Evolutionary conservation across 352 stramenopile species (phyloP).

Genomic region (Globisporangium paroecandrum): DNA sequence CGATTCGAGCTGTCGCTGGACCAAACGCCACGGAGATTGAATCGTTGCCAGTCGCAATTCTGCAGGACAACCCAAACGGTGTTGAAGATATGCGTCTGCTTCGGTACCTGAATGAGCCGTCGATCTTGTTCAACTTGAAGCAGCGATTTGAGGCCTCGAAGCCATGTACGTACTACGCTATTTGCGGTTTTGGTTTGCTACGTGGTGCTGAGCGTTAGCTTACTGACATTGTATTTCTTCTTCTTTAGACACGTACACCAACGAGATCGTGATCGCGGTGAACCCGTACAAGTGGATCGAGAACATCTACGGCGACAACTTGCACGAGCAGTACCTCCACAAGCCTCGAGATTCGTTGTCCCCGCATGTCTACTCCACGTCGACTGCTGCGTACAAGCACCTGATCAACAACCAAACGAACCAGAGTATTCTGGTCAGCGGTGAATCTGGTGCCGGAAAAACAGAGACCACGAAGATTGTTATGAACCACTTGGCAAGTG

Average conservation of each 20-base stretch:
- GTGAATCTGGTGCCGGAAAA: constrained; percentile 89
- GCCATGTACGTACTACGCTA: constrained; percentile 66
- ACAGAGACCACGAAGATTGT: constrained; percentile 97
- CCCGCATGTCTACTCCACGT: constrained; percentile 87
- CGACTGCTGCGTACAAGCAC: constrained; percentile 83
- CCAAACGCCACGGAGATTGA: constrained; percentile 76
- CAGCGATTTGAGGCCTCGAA: constrained; percentile 86
- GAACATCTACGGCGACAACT: constrained; percentile 86
- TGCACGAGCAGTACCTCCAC: constrained; percentile 80
- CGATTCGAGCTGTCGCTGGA: constrained; percentile 78
- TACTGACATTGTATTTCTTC: constrained; percentile 5
- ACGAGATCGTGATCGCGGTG: constrained; percentile 97
- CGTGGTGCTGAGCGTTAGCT: neutral
- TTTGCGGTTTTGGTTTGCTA: neutral
- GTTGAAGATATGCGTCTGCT: constrained; percentile 87
- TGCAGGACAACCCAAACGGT: constrained; percentile 69
- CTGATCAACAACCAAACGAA: constrained; percentile 76
- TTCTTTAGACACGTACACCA: constrained; percentile 91
- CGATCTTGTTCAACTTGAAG: constrained; percentile 93
- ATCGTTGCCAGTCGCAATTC: constrained; percentile 78
- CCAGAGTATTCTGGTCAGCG: constrained; percentile 87
- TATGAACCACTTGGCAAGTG: constrained; percentile 85
- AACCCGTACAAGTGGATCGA: constrained; percentile 97
- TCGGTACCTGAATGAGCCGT: constrained; percentile 90
- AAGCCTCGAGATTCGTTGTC: constrained; percentile 62